These are phyloP conservation scores for Trichoderma breve DNA, from an alignment of 2,329 filamentous ascomycete species.

Conservation along the genomic window DNA sequence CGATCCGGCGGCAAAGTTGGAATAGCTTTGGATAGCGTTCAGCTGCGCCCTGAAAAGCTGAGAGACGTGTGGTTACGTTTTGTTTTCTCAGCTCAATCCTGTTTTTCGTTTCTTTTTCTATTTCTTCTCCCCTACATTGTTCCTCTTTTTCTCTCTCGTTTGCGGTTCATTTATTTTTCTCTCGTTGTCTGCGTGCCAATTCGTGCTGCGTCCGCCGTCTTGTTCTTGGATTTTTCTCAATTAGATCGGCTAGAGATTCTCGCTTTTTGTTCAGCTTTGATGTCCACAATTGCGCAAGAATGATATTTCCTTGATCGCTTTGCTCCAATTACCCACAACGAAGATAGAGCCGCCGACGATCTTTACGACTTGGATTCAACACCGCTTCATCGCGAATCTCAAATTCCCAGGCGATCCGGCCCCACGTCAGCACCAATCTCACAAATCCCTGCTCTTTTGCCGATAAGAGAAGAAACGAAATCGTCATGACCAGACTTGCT, in stretches of 20 bases:
- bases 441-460: not conserved
- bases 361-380: not conserved
- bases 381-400: not conserved
- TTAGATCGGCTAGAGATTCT: not conserved
- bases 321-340: not conserved
- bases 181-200: not conserved
- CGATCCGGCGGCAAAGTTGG: conserved; percentile 15
- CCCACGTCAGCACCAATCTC: not conserved
- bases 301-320: not conserved
- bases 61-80: not conserved
- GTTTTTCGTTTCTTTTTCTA: not conserved
- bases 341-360: not conserved
- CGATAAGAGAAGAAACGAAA: not conserved
- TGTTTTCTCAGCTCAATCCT: not conserved
- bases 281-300: not conserved
- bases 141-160: not conserved
- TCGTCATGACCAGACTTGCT: not conserved
- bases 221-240: not conserved
- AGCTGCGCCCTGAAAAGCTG: conserved; percentile 18
- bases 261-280: not conserved
- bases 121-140: not conserved
- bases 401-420: not conserved
- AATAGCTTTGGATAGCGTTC: conserved; percentile 6
- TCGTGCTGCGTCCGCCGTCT: not conserved
- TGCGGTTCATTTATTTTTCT: not conserved